phyloP scores from a whole-genome alignment of 1,284 basidiomycete species.

The Puccinia polysora region DNA sequence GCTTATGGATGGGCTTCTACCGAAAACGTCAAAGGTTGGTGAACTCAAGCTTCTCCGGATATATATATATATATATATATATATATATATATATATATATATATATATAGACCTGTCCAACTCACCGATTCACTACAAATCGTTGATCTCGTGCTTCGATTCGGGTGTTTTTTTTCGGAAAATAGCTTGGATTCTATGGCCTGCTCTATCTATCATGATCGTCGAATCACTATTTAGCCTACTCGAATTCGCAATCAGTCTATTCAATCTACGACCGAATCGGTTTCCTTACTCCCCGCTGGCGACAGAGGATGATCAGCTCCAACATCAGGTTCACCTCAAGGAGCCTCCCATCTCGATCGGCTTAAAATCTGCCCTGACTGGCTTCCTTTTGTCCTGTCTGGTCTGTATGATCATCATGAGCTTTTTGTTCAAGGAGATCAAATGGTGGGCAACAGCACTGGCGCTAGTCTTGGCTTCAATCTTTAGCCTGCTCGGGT shows the following conservation, averaged over 20 bases:
- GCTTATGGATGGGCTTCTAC: slow-evolving; percentile 81
- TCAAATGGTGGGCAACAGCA: slow-evolving; percentile 43
- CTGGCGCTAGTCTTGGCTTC: slow-evolving; percentile 35
- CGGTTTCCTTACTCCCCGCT: not conserved
- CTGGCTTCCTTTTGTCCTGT: slow-evolving; percentile 30
- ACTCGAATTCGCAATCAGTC: slow-evolving; percentile 61
- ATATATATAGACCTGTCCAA: not conserved
- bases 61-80: not conserved
- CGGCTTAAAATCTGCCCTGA: slow-evolving; percentile 3
- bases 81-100: slow-evolving; percentile 63
- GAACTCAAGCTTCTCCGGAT: slow-evolving; percentile 11
- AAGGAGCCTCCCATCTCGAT: slow-evolving; percentile 2
- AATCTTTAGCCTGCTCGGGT: slow-evolving; percentile 43
- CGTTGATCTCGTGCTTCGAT: not conserved
- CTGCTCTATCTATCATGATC: slow-evolving; percentile 86
- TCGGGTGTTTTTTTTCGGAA: not conserved
- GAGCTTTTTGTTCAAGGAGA: slow-evolving; percentile 22
- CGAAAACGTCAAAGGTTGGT: slow-evolving; percentile 67
- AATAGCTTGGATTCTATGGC: slow-evolving; percentile 65
- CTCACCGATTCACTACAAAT: not conserved
- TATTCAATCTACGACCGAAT: not conserved
- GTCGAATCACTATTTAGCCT: slow-evolving; percentile 79
- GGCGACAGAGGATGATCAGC: slow-evolving; percentile 11
- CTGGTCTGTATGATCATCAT: slow-evolving; percentile 34
- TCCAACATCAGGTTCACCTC: not conserved